Evolutionary conservation across 495 filamentous ascomycete species (phyloP), one percentile per base, ranked within the genome.

Genomic region (Xylaria nigripes): DNA sequence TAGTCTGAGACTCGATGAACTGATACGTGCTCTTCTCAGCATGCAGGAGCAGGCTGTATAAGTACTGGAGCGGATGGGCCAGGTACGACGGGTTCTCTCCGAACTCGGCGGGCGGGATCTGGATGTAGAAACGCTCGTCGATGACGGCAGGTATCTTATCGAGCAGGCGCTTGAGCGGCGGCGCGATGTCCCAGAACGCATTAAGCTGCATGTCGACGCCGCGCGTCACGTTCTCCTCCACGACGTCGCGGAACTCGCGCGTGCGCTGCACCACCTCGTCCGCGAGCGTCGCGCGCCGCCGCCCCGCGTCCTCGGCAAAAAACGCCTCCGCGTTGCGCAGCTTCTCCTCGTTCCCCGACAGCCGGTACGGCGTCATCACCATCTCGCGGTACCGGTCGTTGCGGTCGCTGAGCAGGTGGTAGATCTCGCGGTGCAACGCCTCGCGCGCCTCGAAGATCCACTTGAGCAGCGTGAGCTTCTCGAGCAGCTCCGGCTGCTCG

Each of bases 161-260:
- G 5, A 91, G 78, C 19, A 96, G 68, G 1, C 82, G 77, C 9
- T 84, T 75, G 0, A 98, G 78, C 1, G 81, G 77, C 1, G 94
- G 94, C 0, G 90, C 93, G 58, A 97, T 95, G 62, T 98, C 94
- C 93, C 93, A 98, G 71, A 96, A 98, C 3, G 90, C 90, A 15
- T 82, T 86, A 0, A 96, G 78, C 67, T 96, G 94, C 27, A 86
- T 78, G 65, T 96, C 92, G 15, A 97, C 89, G 3, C 91, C 93
- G 3, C 90, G 83, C 2, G 81, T 79, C 22, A 94, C 89, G 50
- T 92, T 93, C 62, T 82, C 78, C 68, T 96, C 90, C 25, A 96
- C 83, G 16, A 92, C 81, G 29, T 81, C 77, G 50, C 87, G 72
- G 67, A 97, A 95, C 21, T 86, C 83, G 51, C 89, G 81, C 21